Percentiles rank a stretch among this genome's conserved stretches.
Conservation (phyloP, 345 rosid species). For the Salix suchowensis region DNA sequence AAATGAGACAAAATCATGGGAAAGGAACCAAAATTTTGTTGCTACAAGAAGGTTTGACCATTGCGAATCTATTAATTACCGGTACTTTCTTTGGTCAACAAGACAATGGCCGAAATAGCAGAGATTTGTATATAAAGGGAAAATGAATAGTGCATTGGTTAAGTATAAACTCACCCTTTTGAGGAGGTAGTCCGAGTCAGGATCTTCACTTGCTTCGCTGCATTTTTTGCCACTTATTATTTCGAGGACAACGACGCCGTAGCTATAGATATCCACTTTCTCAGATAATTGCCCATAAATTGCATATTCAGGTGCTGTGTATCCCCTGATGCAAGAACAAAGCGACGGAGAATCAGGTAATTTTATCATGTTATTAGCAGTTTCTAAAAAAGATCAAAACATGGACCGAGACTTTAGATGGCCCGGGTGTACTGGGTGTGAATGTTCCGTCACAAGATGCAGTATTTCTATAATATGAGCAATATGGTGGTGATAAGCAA, state of each 20-base stretch:
- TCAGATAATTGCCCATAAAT: slow-evolving; percentile 39
- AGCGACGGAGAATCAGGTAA: no score
- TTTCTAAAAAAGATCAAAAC: no score
- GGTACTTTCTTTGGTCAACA: no score
- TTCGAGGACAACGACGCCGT: slow-evolving; percentile 39
- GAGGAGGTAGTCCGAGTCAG: slow-evolving; percentile 18
- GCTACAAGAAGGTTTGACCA: no score
- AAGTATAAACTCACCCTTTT: slow-evolving; percentile 9
- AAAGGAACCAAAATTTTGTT: no score
- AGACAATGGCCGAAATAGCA: no score
- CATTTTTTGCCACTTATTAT: slow-evolving; percentile 34
- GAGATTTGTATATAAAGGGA: not conserved
- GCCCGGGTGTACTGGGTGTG: no score
- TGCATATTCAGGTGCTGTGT: slow-evolving; percentile 40
- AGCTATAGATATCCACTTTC: slow-evolving; percentile 40
- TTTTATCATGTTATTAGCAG: no score
- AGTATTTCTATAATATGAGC: no score
- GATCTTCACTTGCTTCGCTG: slow-evolving; percentile 6
- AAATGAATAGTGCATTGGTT: not conserved
- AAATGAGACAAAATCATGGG: not conserved
- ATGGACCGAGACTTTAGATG: no score
- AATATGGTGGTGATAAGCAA: not conserved
- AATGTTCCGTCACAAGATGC: no score
- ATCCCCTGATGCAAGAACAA: slow-evolving; percentile 17
- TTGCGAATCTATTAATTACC: no score